phyloP scores from a whole-genome alignment of 768 basidiomycete genomes.

The Leccinum pellstonianum region DNA sequence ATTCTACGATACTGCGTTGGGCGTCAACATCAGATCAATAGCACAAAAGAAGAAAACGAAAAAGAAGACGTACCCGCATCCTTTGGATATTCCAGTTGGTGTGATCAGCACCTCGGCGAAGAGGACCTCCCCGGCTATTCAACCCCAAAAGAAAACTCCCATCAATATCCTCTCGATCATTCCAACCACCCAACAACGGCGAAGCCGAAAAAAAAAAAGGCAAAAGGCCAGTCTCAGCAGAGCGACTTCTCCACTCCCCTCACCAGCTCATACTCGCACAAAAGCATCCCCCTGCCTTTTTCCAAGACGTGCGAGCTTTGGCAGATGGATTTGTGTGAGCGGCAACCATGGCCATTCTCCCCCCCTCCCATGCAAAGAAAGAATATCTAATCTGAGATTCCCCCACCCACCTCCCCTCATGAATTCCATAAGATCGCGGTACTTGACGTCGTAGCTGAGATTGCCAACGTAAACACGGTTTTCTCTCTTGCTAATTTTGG shows the following conservation, averaged over 20 bases:
- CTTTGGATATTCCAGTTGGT: slow-evolving; percentile 95
- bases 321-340: slow-evolving; percentile 35
- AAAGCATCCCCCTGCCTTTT: slow-evolving; percentile 34
- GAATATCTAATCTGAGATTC: slow-evolving; percentile 60
- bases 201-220: slow-evolving; percentile 41
- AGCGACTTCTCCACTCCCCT: slow-evolving; percentile 32
- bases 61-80: slow-evolving; percentile 83
- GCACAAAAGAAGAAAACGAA: background rate
- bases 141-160: slow-evolving; percentile 87
- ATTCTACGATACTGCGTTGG: slow-evolving; percentile 86
- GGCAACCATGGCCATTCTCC: slow-evolving; percentile 28
- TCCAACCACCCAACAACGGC: slow-evolving; percentile 50
- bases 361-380: slow-evolving; percentile 44
- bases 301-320: slow-evolving; percentile 35
- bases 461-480: slow-evolving; percentile 99
- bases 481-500: slow-evolving; percentile 96
- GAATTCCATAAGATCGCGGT: slow-evolving; percentile 98
- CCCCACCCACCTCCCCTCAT: slow-evolving; percentile 99
- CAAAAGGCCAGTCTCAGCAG: slow-evolving; percentile 38
- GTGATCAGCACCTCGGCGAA: slow-evolving; percentile 99
- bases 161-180: slow-evolving; percentile 85
- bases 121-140: slow-evolving; percentile 98
- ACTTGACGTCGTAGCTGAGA: slow-evolving; percentile 97
- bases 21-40: slow-evolving; percentile 11
- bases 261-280: slow-evolving; percentile 37